Evolutionary conservation across 345 rosid species (phyloP).

Genomic region (Arabidopsis suecica): DNA sequence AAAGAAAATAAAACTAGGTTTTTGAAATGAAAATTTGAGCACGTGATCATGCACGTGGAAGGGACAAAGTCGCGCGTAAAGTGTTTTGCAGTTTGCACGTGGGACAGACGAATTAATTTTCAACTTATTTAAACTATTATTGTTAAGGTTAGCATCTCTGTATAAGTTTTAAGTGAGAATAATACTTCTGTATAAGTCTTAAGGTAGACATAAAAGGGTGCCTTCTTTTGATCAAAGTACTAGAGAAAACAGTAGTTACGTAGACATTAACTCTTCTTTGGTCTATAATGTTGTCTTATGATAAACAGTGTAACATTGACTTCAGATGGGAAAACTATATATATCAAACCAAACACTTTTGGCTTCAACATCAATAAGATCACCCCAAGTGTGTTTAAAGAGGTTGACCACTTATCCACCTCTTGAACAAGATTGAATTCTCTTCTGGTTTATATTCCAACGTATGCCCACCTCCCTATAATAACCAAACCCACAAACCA

Average conservation of each 20-base stretch:
- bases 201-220: background rate
- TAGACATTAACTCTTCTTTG: background rate
- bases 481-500: slow-evolving; percentile 24
- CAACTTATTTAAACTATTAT: background rate
- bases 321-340: background rate
- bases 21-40: background rate
- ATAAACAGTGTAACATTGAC: background rate
- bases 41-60: background rate
- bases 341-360: background rate
- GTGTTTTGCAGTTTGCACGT: background rate
- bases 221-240: background rate
- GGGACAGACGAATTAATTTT: background rate
- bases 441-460: slow-evolving; percentile 57
- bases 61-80: slow-evolving; percentile 13
- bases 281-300: background rate
- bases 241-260: background rate
- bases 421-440: slow-evolving; percentile 50
- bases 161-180: background rate
- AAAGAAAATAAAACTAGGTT: background rate
- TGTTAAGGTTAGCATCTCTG: background rate
- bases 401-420: slow-evolving; percentile 44
- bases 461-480: slow-evolving; percentile 76
- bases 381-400: slow-evolving; percentile 24
- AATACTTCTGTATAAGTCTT: background rate
- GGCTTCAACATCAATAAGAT: slow-evolving; percentile 1